Conservation (phyloP, 257 asterid species). For the Nicotiana sylvestris region DNA sequence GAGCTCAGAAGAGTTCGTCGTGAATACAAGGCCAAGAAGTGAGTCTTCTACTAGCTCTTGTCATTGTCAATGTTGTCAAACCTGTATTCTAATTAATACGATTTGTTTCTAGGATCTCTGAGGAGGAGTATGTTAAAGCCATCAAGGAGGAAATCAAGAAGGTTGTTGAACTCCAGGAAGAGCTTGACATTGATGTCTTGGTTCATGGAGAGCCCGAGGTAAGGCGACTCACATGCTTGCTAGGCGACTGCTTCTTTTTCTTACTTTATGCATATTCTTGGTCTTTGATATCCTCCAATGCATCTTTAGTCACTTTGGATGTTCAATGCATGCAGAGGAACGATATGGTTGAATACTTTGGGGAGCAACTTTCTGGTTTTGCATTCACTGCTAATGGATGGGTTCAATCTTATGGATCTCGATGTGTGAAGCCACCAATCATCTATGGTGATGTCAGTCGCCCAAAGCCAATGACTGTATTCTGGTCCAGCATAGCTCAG, state of each 20-base stretch:
- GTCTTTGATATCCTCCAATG: not conserved
- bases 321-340: slow-evolving; percentile 54
- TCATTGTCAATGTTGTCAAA: not conserved
- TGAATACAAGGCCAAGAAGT: slow-evolving; percentile 95
- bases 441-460: slow-evolving; percentile 96
- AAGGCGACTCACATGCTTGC: slow-evolving; percentile 6
- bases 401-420: slow-evolving; percentile 97
- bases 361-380: slow-evolving; percentile 92
- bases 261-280: not conserved
- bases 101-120: slow-evolving; percentile 59
- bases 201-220: slow-evolving; percentile 99
- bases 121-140: slow-evolving; percentile 75
- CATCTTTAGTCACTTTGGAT: not conserved
- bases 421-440: slow-evolving; percentile 98
- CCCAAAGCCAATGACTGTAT: slow-evolving; percentile 93
- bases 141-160: slow-evolving; percentile 88
- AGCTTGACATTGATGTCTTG: slow-evolving; percentile 92
- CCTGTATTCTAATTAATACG: slow-evolving; percentile 13
- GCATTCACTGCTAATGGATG: slow-evolving; percentile 95
- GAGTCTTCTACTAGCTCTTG: slow-evolving; percentile 18
- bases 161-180: slow-evolving; percentile 96
- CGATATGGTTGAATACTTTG: slow-evolving; percentile 98
- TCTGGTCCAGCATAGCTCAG: slow-evolving; percentile 94
- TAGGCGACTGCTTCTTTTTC: not conserved
- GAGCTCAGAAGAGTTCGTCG: slow-evolving; percentile 95